These are phyloP conservation scores for Geotrichum bryndzae DNA, from an alignment of 1,139 yeast species.

Conservation along the genomic window DNA sequence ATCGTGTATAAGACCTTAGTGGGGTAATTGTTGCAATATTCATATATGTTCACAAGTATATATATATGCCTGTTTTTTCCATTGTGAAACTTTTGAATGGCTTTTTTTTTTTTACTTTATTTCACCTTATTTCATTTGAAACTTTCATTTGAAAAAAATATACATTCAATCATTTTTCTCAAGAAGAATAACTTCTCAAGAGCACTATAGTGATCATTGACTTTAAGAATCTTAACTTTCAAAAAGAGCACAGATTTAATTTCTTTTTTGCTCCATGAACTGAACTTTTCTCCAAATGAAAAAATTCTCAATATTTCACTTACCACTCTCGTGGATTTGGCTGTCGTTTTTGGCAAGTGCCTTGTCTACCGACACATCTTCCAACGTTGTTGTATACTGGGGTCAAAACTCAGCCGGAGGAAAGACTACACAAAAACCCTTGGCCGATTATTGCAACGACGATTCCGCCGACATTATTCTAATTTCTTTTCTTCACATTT, in stretches of 20 bases:
- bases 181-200: not conserved
- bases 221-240: too few relatives aligned
- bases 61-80: too few relatives aligned
- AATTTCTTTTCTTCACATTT: conserved; percentile 61
- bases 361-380: not conserved
- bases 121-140: too few relatives aligned
- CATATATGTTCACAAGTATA: too few relatives aligned
- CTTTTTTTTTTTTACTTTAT: too few relatives aligned
- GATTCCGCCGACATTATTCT: conserved; percentile 66
- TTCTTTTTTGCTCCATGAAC: not conserved
- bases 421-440: conserved; percentile 46
- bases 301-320: too few relatives aligned
- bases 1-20: too few relatives aligned
- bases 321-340: not conserved
- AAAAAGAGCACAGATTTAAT: too few relatives aligned
- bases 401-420: conserved; percentile 64
- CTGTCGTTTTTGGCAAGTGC: not conserved
- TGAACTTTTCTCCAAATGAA: not conserved
- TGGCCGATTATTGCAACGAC: conserved; percentile 63
- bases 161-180: not conserved
- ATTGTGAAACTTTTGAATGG: too few relatives aligned
- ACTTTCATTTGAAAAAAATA: too few relatives aligned
- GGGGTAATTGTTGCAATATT: too few relatives aligned
- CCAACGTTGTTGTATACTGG: conserved; percentile 82
- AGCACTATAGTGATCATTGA: not conserved